These are phyloP conservation scores for Stemphylium beticola DNA, from an alignment of 2,329 filamentous ascomycete genomes.

Conservation along the genomic window DNA sequence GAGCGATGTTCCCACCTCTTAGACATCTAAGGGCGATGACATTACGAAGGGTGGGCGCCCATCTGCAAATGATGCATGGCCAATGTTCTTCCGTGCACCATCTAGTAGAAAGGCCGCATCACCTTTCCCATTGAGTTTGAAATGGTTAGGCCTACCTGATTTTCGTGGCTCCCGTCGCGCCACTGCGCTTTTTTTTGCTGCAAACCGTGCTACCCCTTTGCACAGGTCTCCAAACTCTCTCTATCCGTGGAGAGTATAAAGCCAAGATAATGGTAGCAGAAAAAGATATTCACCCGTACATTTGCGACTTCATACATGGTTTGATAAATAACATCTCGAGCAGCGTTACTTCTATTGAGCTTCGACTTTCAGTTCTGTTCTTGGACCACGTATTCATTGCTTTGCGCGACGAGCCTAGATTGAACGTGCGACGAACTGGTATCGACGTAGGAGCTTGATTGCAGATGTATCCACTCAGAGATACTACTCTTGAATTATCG, in stretches of 20 bases:
- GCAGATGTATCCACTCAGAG: slow-evolving; percentile 23
- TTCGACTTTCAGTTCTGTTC: slow-evolving; percentile 26
- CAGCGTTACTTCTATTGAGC: slow-evolving; percentile 24
- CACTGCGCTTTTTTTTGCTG: background rate
- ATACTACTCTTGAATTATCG: background rate
- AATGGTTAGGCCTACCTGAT: slow-evolving; percentile 30
- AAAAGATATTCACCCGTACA: slow-evolving; percentile 6
- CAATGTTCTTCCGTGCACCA: background rate
- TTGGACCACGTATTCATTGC: slow-evolving; percentile 17
- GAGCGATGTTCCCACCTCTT: slow-evolving; percentile 15
- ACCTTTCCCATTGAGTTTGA: slow-evolving; percentile 9
- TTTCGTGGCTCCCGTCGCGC: slow-evolving; percentile 1
- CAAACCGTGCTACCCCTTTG: slow-evolving; percentile 11
- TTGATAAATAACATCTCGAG: slow-evolving; percentile 7
- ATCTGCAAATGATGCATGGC: background rate
- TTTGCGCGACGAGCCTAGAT: background rate
- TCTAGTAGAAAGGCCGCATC: background rate
- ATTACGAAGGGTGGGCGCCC: background rate
- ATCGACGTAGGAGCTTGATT: slow-evolving; percentile 39
- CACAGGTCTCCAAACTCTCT: slow-evolving; percentile 23
- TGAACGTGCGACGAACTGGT: slow-evolving; percentile 22
- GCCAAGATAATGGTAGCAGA: background rate
- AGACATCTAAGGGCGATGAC: background rate
- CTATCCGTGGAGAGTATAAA: slow-evolving; percentile 23
- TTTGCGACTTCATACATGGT: background rate